Base-by-base conservation (phyloP, 2,329 filamentous ascomycete species). In the Aureobasidium sp. region DNA sequence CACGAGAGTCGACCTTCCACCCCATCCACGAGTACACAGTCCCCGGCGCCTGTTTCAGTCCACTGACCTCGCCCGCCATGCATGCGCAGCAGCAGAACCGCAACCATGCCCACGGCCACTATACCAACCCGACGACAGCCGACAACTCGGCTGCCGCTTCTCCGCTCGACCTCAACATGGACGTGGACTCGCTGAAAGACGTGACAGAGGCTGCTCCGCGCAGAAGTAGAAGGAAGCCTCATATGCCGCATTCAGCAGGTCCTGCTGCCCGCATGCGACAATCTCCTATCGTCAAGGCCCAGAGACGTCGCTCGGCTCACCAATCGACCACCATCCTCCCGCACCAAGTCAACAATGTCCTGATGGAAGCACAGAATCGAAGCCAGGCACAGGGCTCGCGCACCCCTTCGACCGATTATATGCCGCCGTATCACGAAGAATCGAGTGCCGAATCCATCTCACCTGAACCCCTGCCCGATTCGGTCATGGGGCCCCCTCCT, bases 31-130 rank as follows among this genome's bases (percentile, higher is more conserved):
- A 84, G 61, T 90, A 85, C 68, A 81, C 83, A 6, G 80, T 89
- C 3, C 86, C 87, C 0, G 84, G 83, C 39, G 83, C 88, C 37
- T 93, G 91, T 75, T 92, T 94, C 72, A 94, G 89, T 70, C 90
- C 90, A 11, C 79, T 94, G 53, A 91, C 88, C 5, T 94, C 90
- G 17, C 90, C 90, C 1, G 89, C 89, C 3, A 78, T 94, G 20
- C 87, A 89, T 72, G 88, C 89, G 1, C 88, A 79, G 64, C 29
- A 72, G 73, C 73, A 77, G 76, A 51, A 62, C 70, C 73, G 65
- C 66, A 70, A 70, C 55, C 63, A 63, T 15, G 71, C 68, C 34
- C 66, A 70, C 73, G 69, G 78, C 69, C 65, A 78, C 74, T 70
- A 74, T 67, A 67, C 78, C 71, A 67, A 79, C 73, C 57, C 85